Evolutionary conservation across 2,329 filamentous ascomycete genomes (phyloP), one percentile per base, ranked within the genome.

Genomic region (Botrytis porri): DNA sequence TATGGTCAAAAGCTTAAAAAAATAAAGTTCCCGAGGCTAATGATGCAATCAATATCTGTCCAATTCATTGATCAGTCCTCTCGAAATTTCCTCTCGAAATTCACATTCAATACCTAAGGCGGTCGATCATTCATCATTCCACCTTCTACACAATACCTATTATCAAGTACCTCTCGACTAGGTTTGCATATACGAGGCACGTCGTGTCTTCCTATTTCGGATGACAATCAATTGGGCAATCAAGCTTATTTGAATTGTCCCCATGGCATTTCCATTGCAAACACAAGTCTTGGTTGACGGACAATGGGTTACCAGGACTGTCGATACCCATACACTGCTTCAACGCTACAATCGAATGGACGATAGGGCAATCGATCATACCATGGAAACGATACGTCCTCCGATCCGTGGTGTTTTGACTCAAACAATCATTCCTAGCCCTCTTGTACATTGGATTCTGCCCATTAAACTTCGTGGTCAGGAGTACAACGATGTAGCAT

Each of bases 401-500:
- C 89, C 91, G 9, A 83, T 82, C 32, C 87, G 90, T 74, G 96
- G 94, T 6, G 80, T 98, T 45, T 85, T 98, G 63, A 93, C 93
- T 0, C 90, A 88, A 79, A 97, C 95, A 0, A 81, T 97, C 43
- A 85, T 95, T 69, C 88, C 90, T 70, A 97, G 93, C 75, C 92
- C 95, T 2, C 84, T 92, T 51, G 87, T 92, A 72, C 91, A 91
- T 79, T 92, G 88, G 84, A 91, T 98, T 61, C 84, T 97, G 22
- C 93, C 94, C 20, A 93, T 91, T n/a, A 89, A 91, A 74, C 85
- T 98, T 74, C 88, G 95, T 73, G 90, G 90, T 72, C 85, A 86
- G 69, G 82, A 86, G 61, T 85, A 90, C 74, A 94, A 96, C 77
- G 95, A 98, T 83, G 89, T 98, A 75, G 91, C 95, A 54, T 94